Conservation (phyloP, 345 rosid genomes). For the Eucalyptus leucophloia region DNA sequence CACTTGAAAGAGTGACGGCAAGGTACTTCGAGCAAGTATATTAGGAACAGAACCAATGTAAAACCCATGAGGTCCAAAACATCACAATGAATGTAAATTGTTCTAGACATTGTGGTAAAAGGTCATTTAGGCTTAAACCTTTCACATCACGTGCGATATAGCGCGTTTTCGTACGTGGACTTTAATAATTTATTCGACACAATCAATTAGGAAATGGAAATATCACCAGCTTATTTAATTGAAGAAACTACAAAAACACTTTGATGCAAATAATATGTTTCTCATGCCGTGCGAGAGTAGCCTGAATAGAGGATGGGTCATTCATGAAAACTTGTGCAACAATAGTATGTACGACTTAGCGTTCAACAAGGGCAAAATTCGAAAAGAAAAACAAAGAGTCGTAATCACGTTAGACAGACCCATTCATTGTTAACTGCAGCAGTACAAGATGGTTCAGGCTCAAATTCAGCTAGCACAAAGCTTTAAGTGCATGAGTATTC, state of each 20-base stretch:
- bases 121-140: background rate
- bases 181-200: accelerated
- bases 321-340: background rate
- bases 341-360: background rate
- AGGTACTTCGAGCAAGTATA: background rate
- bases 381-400: background rate
- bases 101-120: background rate
- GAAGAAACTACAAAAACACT: background rate
- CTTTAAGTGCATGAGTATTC: background rate
- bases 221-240: background rate
- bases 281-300: background rate
- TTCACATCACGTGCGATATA: background rate
- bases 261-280: background rate
- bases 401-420: background rate
- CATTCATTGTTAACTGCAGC: background rate
- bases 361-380: background rate
- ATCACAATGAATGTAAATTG: background rate
- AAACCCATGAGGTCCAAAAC: accelerated
- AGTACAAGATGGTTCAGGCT: background rate
- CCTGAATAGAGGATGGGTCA: background rate
- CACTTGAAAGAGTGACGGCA: background rate
- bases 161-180: accelerated
- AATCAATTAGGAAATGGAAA: background rate
- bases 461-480: background rate
- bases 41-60: background rate